Evolutionary conservation across 2,329 filamentous ascomycete species (phyloP).

Genomic region (Aureobasidium sp.): DNA sequence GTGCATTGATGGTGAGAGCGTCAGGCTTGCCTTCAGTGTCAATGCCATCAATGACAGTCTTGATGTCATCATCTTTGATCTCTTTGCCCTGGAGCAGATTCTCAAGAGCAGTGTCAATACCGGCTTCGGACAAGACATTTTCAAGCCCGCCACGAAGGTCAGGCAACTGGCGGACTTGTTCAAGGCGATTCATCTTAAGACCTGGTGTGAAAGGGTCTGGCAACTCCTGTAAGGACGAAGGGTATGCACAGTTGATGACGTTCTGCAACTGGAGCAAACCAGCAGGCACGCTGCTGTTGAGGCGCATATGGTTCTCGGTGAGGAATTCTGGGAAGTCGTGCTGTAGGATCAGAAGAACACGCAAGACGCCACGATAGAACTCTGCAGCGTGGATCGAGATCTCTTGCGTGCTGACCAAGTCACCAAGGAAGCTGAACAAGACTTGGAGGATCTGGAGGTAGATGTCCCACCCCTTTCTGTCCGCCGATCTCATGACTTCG

Average conservation of each 20-base stretch:
- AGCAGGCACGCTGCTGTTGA: slow-evolving; percentile 72
- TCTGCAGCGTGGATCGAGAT: slow-evolving; percentile 65
- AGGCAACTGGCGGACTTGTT: slow-evolving; percentile 64
- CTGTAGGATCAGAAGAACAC: slow-evolving; percentile 75
- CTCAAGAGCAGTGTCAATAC: slow-evolving; percentile 48
- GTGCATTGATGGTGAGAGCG: slow-evolving; percentile 63
- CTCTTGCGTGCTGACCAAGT: slow-evolving; percentile 67
- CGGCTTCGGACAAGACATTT: slow-evolving; percentile 40
- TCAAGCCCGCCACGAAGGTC: slow-evolving; percentile 55
- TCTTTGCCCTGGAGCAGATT: slow-evolving; percentile 45
- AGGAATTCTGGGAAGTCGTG: slow-evolving; percentile 95
- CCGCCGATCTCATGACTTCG: slow-evolving; percentile 59
- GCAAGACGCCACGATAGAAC: slow-evolving; percentile 74
- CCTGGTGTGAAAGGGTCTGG: slow-evolving; percentile 65
- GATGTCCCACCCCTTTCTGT: slow-evolving; percentile 64
- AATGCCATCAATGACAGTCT: slow-evolving; percentile 67
- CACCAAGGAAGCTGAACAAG: slow-evolving; percentile 56
- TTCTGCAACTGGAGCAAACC: slow-evolving; percentile 86
- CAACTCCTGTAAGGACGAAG: slow-evolving; percentile 53
- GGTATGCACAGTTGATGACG: slow-evolving; percentile 74
- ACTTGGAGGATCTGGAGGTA: slow-evolving; percentile 55
- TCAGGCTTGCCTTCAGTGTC: slow-evolving; percentile 51
- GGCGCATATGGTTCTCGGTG: slow-evolving; percentile 72
- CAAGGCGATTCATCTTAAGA: slow-evolving; percentile 66
- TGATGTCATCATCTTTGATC: slow-evolving; percentile 59